Conservation (phyloP, 805 yeast genomes). For the Lipomyces spencermartinsiae region DNA sequence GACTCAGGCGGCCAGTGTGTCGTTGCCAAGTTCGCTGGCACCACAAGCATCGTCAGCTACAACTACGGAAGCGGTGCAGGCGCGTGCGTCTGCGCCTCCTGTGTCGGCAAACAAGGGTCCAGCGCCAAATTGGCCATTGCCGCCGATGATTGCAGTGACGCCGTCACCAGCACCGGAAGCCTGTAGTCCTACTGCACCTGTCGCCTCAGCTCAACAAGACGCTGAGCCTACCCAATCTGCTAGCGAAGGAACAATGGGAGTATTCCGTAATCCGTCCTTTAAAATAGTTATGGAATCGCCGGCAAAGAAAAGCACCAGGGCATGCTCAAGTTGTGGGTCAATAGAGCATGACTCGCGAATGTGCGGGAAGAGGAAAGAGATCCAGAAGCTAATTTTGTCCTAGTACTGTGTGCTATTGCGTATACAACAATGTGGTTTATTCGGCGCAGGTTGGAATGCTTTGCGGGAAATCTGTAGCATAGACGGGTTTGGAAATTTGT, state of each 20-base stretch:
- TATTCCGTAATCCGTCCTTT: not conserved
- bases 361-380: slow-evolving; percentile 1
- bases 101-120: not conserved
- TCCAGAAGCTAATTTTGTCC: not conserved
- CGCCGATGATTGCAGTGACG: not conserved
- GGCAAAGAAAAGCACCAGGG: not conserved
- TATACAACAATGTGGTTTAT: not conserved
- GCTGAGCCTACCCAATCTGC: not conserved
- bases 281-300: not conserved
- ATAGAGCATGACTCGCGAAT: not conserved
- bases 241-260: not conserved
- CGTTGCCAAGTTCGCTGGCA: not conserved
- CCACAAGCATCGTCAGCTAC: not conserved
- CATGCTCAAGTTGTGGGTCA: not conserved
- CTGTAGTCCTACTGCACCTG: too few species aligned
- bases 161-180: not conserved
- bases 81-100: not conserved
- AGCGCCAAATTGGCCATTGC: not conserved
- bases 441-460: not conserved
- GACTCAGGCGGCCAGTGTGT: not conserved
- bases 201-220: not conserved
- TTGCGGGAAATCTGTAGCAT: not conserved
- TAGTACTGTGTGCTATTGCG: not conserved
- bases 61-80: not conserved
- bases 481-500: not conserved